Base-by-base conservation (phyloP, 225 moss, liverwort and hornwort genomes). In the Pseudisothecium myosuroides region DNA sequence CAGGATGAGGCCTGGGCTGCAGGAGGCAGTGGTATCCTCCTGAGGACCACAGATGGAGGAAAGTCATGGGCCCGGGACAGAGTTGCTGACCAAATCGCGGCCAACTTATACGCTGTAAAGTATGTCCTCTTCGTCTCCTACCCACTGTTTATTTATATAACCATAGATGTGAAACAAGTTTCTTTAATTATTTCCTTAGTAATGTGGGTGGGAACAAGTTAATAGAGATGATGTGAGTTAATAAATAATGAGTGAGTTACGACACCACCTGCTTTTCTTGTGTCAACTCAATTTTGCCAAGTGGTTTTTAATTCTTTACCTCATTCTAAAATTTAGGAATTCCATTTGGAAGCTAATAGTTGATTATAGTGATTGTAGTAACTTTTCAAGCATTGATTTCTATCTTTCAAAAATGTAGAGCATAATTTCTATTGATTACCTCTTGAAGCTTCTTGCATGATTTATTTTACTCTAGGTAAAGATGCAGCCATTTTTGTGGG, bases 1-100 rank as follows among this genome's bases (percentile, higher is more conserved):
- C 88, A 94, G 92, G 91, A 94, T n/a, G 98, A 98, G 92, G 97
- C 97, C n/a, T 98, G 98, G 98, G 98, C 97, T 83, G 97, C 95
- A 37, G 96, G 98, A 90, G 98, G 98, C 78, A 98, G 97, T 83
- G 96, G 97, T 76, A 98, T 95, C 61, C 85, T 97, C 84, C 93
- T 98, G 92, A 95, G 97, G 91, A 96, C 95, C 45, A 91, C 93
- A 80, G 96, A 98, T 86, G 97, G 97, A 88, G 97, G 98, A 50
- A 97, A 97, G 83, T 94, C 95, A 89, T 98, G 98, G 98, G 92
- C 90, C 22, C 96, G 98, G 85, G 96, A 96, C 90, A 94, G 91
- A 86, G 95, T 92, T 63, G 95, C 96, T 31, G 96, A 96, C 80
- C 91, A 86, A 92, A 96, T 96, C 37, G 94, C 94, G 28, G 96